These are phyloP conservation scores for Colletotrichum coccodes DNA, from an alignment of 2,329 filamentous ascomycete species.

Conservation along the genomic window DNA sequence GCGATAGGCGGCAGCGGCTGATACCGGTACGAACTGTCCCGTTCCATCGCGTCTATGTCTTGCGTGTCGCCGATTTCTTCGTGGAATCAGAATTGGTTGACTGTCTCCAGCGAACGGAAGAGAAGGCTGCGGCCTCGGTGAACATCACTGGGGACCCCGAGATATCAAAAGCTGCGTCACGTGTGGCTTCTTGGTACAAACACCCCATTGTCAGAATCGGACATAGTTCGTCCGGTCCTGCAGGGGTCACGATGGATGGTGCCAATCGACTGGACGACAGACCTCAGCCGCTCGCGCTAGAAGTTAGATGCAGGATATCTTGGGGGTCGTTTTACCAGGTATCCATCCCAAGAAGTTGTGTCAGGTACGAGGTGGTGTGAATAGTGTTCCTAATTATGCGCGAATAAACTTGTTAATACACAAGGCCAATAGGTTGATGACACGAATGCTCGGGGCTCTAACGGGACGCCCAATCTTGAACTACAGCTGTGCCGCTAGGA, in stretches of 20 bases:
- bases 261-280: background rate
- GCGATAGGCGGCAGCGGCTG: constrained; percentile 24
- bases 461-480: background rate
- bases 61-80: background rate
- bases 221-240: constrained; percentile 1
- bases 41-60: background rate
- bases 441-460: background rate
- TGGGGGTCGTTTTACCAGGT: background rate
- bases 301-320: background rate
- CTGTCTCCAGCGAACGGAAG: background rate
- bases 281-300: constrained; percentile 23
- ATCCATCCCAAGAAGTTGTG: background rate
- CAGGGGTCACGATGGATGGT: constrained; percentile 5
- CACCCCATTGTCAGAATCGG: background rate
- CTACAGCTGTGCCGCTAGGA: background rate
- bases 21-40: constrained; percentile 13
- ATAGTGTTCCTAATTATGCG: background rate
- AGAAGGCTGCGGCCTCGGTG: background rate
- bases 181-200: background rate
- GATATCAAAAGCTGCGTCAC: background rate
- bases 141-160: background rate
- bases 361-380: background rate
- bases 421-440: background rate
- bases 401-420: background rate
- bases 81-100: background rate